Evolutionary conservation across 129 eudicot species (phyloP).

Genomic region (Centrapalus pauciflorus): DNA sequence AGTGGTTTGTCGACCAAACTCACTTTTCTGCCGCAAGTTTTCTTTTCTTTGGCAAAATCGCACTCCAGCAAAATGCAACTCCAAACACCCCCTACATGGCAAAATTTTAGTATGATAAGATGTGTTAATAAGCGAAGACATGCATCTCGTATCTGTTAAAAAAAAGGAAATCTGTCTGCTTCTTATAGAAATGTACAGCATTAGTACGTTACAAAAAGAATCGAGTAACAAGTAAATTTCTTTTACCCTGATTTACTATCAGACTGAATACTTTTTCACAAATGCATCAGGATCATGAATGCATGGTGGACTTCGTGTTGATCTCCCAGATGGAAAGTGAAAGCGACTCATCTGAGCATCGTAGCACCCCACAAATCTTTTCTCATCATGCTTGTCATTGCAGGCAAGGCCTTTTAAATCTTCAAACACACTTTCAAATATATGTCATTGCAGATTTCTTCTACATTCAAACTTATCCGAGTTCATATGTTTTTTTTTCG

Average conservation of each 20-base stretch:
- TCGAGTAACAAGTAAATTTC: not conserved
- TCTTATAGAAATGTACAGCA: not conserved
- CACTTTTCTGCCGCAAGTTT: too few relatives aligned
- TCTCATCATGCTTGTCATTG: conserved; percentile 81
- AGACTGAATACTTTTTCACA: not conserved
- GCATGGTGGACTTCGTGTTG: conserved; percentile 77
- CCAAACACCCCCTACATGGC: too few relatives aligned
- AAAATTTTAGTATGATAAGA: not conserved
- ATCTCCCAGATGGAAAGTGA: conserved; percentile 45
- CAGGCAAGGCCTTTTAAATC: conserved; percentile 51
- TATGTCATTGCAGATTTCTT: too few relatives aligned
- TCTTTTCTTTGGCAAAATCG: too few relatives aligned
- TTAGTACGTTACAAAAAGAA: not conserved
- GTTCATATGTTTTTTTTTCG: not conserved
- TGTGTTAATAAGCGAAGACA: too few relatives aligned
- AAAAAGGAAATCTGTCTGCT: not conserved
- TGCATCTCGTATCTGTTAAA: not conserved
- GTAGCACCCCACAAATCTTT: conserved; percentile 35
- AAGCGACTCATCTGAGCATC: conserved; percentile 20
- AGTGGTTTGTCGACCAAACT: too few relatives aligned
- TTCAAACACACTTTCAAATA: not conserved
- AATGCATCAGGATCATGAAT: conserved; percentile 38
- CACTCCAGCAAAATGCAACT: too few relatives aligned
- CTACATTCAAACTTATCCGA: not conserved
- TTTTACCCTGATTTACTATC: not conserved